Evolutionary conservation across 2,329 filamentous ascomycete species (phyloP).

Genomic region (Bipolaris zeicola): DNA sequence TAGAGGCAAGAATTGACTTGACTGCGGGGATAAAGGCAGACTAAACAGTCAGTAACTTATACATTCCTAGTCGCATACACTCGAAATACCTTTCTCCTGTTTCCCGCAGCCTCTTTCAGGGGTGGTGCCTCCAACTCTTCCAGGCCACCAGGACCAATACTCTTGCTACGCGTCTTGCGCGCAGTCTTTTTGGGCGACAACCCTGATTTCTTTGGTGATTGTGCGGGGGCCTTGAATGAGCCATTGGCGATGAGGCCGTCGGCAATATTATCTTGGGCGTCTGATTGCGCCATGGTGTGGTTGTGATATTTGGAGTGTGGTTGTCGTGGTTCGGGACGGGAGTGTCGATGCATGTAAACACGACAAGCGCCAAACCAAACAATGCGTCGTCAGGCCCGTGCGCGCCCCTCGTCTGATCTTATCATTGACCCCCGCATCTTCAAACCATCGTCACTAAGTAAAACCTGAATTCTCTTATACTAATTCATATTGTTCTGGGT

Average conservation of each 20-base stretch:
- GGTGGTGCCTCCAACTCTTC: conserved; percentile 83
- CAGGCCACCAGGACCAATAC: conserved; percentile 88
- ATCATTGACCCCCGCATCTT: conserved; percentile 4
- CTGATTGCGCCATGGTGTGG: conserved; percentile 39
- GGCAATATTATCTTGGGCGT: conserved; percentile 75
- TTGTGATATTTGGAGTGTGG: conserved; percentile 10
- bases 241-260: conserved; percentile 44
- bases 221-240: conserved; percentile 32
- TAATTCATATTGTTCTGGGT: not conserved
- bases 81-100: conserved; percentile 73
- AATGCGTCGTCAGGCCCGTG: conserved; percentile 11
- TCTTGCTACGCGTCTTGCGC: conserved; percentile 77
- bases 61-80: not conserved
- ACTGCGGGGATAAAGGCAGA: conserved; percentile 58
- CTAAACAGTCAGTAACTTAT: conserved; percentile 33
- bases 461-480: not conserved
- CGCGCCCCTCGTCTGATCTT: conserved; percentile 8
- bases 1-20: conserved; percentile 62
- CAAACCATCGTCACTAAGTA: not conserved
- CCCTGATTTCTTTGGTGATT: conserved; percentile 31
- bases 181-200: conserved; percentile 30
- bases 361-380: conserved; percentile 17
- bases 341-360: conserved; percentile 20
- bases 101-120: conserved; percentile 74
- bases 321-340: conserved; percentile 9